Base-by-base conservation (phyloP, 371 early-diverging fungal genomes). In the Apophysomyces variabilis region DNA sequence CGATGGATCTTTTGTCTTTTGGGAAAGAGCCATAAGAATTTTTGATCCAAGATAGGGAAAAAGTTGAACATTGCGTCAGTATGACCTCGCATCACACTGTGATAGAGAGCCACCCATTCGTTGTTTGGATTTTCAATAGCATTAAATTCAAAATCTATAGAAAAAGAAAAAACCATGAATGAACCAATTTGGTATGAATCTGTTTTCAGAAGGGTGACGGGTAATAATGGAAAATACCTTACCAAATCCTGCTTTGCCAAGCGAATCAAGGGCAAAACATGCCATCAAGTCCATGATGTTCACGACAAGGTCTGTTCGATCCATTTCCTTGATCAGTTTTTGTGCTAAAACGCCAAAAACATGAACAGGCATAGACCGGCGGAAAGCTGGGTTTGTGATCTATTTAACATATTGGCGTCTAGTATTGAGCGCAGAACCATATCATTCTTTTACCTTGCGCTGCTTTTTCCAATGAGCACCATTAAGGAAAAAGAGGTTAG, bases 1-100 rank as follows among this genome's bases (percentile, higher is more conserved):
- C 63, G n/a, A 66, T 83, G 81, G 36, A 70, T 32, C 7, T 66
- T 62, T 9, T 77, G 72, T 43, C 78, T 68, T 4, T 69, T 60
- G 1, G 77, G 72, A 18, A 74, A 75, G 47, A 80, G 45, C 59
- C 60, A 58, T 26, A 61, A 35, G 8, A 72, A 41, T 5, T 60
- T 58, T 45, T 64, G 60, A 38, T 85, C 85, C 32, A 85, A 72
- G 47, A 71, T 70, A 7, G 85, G 85, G 13, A 84, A 76, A 64
- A 82, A 59, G 39, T 71, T 68, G 66, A 75, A 82, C 7, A 80
- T 45, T 4, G 79, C 74, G 50, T 75, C 66, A 36, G 67, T 61
- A 54, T 77, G 36, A 3, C 36, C 46, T 32, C 12, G 5, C 3
- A 63, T 43, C 21, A 72, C 58, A 7, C 32, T 13, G n/a, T 65